Conservation (phyloP, 495 filamentous ascomycete species). For the Penicillium dipodomyicola region DNA sequence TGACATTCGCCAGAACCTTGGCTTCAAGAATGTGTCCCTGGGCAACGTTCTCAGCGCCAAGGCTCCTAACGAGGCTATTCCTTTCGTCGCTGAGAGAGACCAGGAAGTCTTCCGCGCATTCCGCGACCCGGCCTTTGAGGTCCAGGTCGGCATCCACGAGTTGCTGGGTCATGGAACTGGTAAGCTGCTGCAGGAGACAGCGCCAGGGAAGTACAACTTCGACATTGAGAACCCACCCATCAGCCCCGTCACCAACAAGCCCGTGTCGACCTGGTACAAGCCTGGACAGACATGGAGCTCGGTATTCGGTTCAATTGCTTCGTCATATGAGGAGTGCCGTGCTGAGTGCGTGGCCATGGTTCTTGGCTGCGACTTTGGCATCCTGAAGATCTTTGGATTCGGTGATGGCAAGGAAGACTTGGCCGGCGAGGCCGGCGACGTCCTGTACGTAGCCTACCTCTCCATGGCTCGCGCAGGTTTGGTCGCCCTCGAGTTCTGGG, state of each 20-base stretch:
- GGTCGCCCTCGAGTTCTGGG: constrained; percentile 81
- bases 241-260: constrained; percentile 72
- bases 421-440: constrained; percentile 72
- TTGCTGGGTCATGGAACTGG: constrained; percentile 94
- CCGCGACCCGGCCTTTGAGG: constrained; percentile 84
- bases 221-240: constrained; percentile 74
- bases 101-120: constrained; percentile 73
- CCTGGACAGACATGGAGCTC: constrained; percentile 92
- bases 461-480: constrained; percentile 90
- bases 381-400: constrained; percentile 89
- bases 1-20: constrained; percentile 84
- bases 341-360: constrained; percentile 93
- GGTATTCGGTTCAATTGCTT: constrained; percentile 82
- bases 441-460: constrained; percentile 83
- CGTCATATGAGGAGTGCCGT: constrained; percentile 81
- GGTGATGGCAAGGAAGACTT: constrained; percentile 71
- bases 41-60: constrained; percentile 91
- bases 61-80: constrained; percentile 82
- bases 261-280: constrained; percentile 83
- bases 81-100: constrained; percentile 77
- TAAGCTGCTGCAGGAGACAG: constrained; percentile 88
- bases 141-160: constrained; percentile 94
- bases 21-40: constrained; percentile 97
- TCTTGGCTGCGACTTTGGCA: constrained; percentile 81
- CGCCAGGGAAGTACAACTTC: constrained; percentile 82